Conservation (phyloP, 371 early-diverging fungal genomes). For the Lichtheimia ornata region DNA sequence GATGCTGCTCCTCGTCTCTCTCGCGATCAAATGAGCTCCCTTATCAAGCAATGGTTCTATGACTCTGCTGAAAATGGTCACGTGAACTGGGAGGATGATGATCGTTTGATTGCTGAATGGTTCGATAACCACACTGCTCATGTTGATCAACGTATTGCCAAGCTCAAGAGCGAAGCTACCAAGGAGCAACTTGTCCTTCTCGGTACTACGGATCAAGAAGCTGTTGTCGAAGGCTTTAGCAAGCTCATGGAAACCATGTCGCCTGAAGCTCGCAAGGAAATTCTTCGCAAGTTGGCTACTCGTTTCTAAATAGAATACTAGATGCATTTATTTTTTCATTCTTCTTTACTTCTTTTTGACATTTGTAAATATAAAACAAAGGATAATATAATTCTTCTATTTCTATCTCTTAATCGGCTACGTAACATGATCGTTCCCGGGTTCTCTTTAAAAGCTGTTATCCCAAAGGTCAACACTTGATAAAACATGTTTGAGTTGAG, state of each 20-base stretch:
- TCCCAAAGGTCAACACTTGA: too few relatives aligned
- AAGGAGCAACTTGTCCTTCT: conserved; percentile 39
- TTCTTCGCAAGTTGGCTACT: conserved; percentile 41
- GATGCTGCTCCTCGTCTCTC: conserved; percentile 39
- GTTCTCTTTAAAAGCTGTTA: neutral
- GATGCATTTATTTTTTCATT: neutral
- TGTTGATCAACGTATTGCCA: conserved; percentile 49
- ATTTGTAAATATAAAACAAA: neutral
- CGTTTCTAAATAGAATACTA: conserved; percentile 25
- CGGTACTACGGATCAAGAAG: conserved; percentile 42
- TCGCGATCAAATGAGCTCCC: conserved; percentile 47
- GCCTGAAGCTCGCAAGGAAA: conserved; percentile 38
- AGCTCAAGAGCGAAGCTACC: conserved; percentile 41
- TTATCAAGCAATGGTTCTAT: conserved; percentile 63
- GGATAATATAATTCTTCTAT: neutral
- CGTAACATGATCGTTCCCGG: too few relatives aligned
- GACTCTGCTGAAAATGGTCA: neutral
- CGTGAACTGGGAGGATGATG: conserved; percentile 24
- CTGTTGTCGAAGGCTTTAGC: conserved; percentile 53
- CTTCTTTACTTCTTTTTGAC: neutral
- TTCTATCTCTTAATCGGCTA: neutral
- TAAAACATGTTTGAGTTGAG: too few relatives aligned
- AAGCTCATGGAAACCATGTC: conserved; percentile 44
- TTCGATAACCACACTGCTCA: conserved; percentile 54
- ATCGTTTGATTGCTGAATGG: conserved; percentile 64